Percentiles rank a stretch among this genome's conserved stretches.
phyloP scores from a whole-genome alignment of 805 yeast species.

The Groenewaldozyma salmanticensis region DNA sequence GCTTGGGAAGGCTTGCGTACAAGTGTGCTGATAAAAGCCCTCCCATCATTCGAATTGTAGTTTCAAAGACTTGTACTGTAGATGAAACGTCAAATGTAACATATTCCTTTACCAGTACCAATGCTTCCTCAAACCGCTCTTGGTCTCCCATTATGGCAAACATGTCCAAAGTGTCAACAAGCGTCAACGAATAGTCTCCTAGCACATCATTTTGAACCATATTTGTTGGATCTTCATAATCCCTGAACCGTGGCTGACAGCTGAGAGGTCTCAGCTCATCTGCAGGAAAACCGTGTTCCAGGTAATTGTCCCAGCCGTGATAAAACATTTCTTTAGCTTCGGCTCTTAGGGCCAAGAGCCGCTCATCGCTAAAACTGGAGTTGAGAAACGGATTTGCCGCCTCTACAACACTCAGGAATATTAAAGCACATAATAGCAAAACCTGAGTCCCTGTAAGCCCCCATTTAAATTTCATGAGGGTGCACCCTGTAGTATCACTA shows the following conservation, averaged over 20 bases:
- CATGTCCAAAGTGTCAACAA: constrained; percentile 73
- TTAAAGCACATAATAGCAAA: no score
- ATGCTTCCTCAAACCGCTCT: constrained; percentile 40
- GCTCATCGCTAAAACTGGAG: neutral
- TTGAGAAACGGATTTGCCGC: neutral
- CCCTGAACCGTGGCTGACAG: constrained; percentile 62
- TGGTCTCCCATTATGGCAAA: constrained; percentile 62
- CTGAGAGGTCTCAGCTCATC: constrained; percentile 70
- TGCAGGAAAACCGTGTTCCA: constrained; percentile 61
- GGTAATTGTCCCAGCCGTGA: constrained; percentile 68
- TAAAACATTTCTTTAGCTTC: constrained; percentile 51
- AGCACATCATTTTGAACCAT: constrained; percentile 66
- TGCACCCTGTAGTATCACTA: no score
- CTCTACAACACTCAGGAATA: no score
- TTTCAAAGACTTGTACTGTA: constrained; percentile 72
- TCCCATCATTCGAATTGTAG: constrained; percentile 74
- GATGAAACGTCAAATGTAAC: constrained; percentile 51
- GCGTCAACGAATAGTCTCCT: constrained; percentile 73
- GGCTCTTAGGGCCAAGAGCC: constrained; percentile 13
- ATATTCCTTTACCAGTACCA: constrained; percentile 32
- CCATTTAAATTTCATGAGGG: no score
- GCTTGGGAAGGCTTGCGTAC: constrained; percentile 44
- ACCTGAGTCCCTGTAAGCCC: no score
- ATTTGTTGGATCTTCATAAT: constrained; percentile 42
- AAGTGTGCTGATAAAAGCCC: constrained; percentile 73